Conservation (phyloP, 495 filamentous ascomycete genomes). For the Aspergillus mulundensis region DNA sequence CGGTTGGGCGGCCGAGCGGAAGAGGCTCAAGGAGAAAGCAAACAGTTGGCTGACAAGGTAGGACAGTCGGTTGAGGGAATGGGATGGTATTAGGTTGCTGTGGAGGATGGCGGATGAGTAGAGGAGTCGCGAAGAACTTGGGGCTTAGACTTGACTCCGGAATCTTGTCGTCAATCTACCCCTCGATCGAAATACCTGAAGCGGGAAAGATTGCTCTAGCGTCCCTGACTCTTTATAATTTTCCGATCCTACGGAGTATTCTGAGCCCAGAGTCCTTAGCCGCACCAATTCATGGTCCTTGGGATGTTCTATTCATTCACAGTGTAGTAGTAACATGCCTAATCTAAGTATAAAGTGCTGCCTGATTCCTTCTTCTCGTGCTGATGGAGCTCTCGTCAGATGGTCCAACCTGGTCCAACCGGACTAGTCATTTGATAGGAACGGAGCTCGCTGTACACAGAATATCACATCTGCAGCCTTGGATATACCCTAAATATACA, state of each 20-base stretch:
- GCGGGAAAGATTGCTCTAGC: slow-evolving; percentile 13
- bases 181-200: slow-evolving; percentile 17
- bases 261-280: background rate
- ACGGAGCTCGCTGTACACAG: too few relatives aligned
- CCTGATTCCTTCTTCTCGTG: too few relatives aligned
- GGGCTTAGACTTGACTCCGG: slow-evolving; percentile 7
- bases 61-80: slow-evolving; percentile 11
- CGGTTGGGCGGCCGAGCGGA: background rate
- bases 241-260: background rate
- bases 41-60: background rate
- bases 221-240: background rate
- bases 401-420: too few relatives aligned
- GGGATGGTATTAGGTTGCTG: slow-evolving; percentile 22
- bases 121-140: background rate
- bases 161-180: slow-evolving; percentile 6
- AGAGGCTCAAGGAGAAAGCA: slow-evolving; percentile 16
- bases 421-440: too few relatives aligned
- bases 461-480: too few relatives aligned
- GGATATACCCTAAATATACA: too few relatives aligned
- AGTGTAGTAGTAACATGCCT: too few relatives aligned
- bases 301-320: too few relatives aligned
- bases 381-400: too few relatives aligned
- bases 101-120: slow-evolving; percentile 22
- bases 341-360: too few relatives aligned
- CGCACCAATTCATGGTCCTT: too few relatives aligned